Evolutionary conservation across 495 filamentous ascomycete genomes (phyloP), one percentile per base, ranked within the genome.

Genomic region (Penicillium bovifimosum): DNA sequence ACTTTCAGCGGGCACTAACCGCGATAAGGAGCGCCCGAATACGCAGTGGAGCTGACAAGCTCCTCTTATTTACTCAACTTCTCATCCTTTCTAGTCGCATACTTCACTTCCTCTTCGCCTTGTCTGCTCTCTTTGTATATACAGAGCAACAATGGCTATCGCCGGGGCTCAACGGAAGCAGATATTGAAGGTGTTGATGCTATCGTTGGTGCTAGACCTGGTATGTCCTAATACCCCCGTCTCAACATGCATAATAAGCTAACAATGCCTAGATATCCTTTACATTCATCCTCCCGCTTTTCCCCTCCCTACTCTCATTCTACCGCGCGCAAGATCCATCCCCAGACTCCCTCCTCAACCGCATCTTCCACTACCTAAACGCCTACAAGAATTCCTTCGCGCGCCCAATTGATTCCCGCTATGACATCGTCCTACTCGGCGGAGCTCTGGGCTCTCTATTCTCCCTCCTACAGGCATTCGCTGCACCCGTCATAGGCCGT

Each of bases 201-300:
- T 83, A 53, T 88, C 85, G 13, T 64, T 90, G 29, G 70, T 89
- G 4, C 71, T 90, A 20, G 86, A 89, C 70, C 67, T 89, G 54
- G 86, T 90, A 73, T 26, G 63, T 18, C 40, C 36, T 13, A 50
- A 13, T 9, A 33, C 20, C 11, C 41, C 13, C 33, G n/a, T 24
- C 20, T 43, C 10, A 41, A 2, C 14, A 20, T 31, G 10, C 50
- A 18, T 17, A 27, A 28, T 49, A 14, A 34, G 14, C 46, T 48
- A 39, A 42, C 33, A 18, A 20, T n/a, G 11, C n/a, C 10, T 36
- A 90, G 86, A 85, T 90, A 56, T 90, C 87, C 31, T 91, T 91
- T 67, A 97, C 95, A n/a, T 93, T 97, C 70, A 96, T 97, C 71
- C 86, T 98, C 5, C 93, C 93, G 1, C 83, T 98, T 38, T 98